Base-by-base conservation (phyloP, 192 early-diverging fungal genomes). In the Physocladia obscura region DNA sequence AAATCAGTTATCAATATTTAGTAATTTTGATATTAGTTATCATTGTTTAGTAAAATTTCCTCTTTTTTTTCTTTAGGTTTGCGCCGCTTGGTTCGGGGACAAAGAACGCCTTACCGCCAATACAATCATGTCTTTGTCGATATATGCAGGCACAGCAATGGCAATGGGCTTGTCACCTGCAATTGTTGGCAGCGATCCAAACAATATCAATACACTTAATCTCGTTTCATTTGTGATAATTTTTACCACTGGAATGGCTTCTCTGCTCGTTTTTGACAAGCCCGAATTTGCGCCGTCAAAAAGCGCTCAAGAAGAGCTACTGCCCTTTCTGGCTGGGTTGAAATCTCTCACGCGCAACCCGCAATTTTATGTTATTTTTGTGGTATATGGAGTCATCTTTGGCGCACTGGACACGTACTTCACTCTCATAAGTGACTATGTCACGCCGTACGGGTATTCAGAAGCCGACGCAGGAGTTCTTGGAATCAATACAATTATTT, bases 401-500 rank as follows among this genome's bases (percentile, higher is more conserved):
- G 74, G 74, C 15, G 40, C 68, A 27, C 70, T 76, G 22, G 70
- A 76, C 32, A 35, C 65, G n/a, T 76, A 55, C 34, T 62, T 76
- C 32, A 76, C 74, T 2, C 40, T 76, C 19, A 76, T 76, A 21
- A 62, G 58, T 22, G 57, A 76, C 15, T 76, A 76, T 30, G 39
- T 76, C 4, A 73, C 70, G 31, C 74, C 74, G 1, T 68, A 65
- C 36, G 74, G 74, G 36, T 76, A 76, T 2, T 44, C 67, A 24
- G 69, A 76, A 56, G 30, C 40, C 27, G 82, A 87, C 31, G 81
- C 79, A 15, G 86, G 88, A 21, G 78, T 73, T 31, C 72, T 89
- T 65, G 88, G 88, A 36, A 82, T 76, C 0, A 75, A 79, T 17
- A 85, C 83, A 68, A 81, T 89, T 51, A 62, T 88, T 22, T 81